Evolutionary conservation across 192 early-diverging fungal genomes (phyloP), one percentile per base, ranked within the genome.

Genomic region (Backusella circina): DNA sequence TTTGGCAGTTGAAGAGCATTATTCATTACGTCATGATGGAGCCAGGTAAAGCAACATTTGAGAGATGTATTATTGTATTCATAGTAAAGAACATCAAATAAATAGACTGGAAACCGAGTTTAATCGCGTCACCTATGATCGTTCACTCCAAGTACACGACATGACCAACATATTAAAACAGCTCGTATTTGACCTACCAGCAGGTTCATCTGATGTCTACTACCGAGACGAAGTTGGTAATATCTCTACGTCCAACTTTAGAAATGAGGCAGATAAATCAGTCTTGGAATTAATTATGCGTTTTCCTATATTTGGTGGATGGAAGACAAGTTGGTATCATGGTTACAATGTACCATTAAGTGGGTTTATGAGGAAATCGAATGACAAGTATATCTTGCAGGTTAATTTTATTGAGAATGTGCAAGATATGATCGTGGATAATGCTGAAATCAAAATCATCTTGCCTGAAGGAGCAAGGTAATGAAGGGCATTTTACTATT

Each of bases 271-370:
- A 1, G 75, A 82, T 26, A 71, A 77, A 18, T 85, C 91, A 16
- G 75, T 92, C 18, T 81, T 99, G 75, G 88, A 92, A 57, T 82
- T 98, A 15, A 81, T 81, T 36, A 95, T 97, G 28, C 90, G 98
- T 33, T 99, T 93, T 82, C 98, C 97, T 30, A 65, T 99, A 1
- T 93, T 93, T 80, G 98, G 98, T 67, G 95, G 95, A 18, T 98
- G 97, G 97, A 93, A 91, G 75, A 98, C 96, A 75, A 94, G 91
- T 23, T 99, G 95, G 95, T 92, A 92, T 78, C 90, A 95, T 75
- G 96, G 95, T 2, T 99, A 96, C 85, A 92, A 93, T 50, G 84
- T 91, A n/a, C 92, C 96, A 18, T 73, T 95, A n/a, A 65, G 74
- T 50, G 75, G 83, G 28, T 92, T 93, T 75, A 65, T 97, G 47